Percentiles rank a stretch among this genome's conserved stretches.
These are phyloP conservation scores for Candida boidinii DNA, from an alignment of 805 yeast species.

Conservation along the genomic window DNA sequence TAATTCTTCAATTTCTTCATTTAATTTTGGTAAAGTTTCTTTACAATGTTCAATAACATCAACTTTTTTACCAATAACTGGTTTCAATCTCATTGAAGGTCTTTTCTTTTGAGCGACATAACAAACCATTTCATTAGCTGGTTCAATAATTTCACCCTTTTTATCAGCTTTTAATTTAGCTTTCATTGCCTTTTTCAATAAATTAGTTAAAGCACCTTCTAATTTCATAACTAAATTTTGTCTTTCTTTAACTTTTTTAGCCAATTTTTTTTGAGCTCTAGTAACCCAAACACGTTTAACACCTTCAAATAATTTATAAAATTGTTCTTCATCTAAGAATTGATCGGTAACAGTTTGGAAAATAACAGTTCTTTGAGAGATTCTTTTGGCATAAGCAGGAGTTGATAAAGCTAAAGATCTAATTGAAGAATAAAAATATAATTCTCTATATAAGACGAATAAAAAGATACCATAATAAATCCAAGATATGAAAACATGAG, in stretches of 20 bases:
- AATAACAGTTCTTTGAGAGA: slow-evolving; percentile 74
- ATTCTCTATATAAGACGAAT: slow-evolving; percentile 75
- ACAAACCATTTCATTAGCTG: slow-evolving; percentile 38
- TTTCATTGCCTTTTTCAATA: slow-evolving; percentile 57
- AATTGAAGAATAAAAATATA: slow-evolving; percentile 66
- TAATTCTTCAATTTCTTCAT: slow-evolving; percentile 45
- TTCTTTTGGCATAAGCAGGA: slow-evolving; percentile 66
- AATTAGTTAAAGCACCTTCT: slow-evolving; percentile 56
- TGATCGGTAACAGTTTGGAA: slow-evolving; percentile 79
- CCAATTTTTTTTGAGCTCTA: slow-evolving; percentile 49
- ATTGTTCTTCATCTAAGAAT: slow-evolving; percentile 61
- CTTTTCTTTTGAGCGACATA: slow-evolving; percentile 62
- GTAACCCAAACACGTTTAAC: slow-evolving; percentile 78
- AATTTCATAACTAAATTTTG: slow-evolving; percentile 48
- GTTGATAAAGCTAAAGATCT: slow-evolving; percentile 73
- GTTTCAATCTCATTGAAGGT: slow-evolving; percentile 42
- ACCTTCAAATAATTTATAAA: slow-evolving; percentile 70
- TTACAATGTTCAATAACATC: slow-evolving; percentile 54
- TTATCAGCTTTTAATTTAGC: slow-evolving; percentile 56
- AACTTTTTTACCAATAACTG: slow-evolving; percentile 45
- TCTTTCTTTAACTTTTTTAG: slow-evolving; percentile 49
- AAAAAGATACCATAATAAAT: slow-evolving; percentile 61
- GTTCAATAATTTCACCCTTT: slow-evolving; percentile 42
- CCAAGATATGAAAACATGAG: slow-evolving; percentile 81
- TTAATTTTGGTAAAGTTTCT: slow-evolving; percentile 47